Conservation (phyloP, 2,329 filamentous ascomycete species). For the Dissoconium aciculare region DNA sequence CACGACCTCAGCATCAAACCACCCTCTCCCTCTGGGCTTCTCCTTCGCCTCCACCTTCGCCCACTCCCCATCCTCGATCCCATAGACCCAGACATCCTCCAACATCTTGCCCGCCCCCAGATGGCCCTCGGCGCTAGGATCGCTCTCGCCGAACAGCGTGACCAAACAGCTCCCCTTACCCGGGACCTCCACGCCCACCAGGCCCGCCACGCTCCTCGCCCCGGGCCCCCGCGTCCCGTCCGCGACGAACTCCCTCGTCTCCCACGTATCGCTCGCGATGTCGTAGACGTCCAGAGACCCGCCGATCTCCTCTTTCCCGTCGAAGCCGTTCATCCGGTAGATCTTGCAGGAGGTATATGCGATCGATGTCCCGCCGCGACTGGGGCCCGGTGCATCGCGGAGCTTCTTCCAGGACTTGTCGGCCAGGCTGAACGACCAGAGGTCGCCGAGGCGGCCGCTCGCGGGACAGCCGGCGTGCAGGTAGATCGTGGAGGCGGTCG, state of each 20-base stretch:
- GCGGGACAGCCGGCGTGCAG: slow-evolving; percentile 62
- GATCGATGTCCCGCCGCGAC: slow-evolving; percentile 53
- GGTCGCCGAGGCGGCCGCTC: slow-evolving; percentile 48
- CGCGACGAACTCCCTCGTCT: slow-evolving; percentile 23
- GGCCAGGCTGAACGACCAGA: slow-evolving; percentile 63
- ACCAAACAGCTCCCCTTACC: slow-evolving; percentile 29
- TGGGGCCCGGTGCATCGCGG: slow-evolving; percentile 49
- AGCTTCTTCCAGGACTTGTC: slow-evolving; percentile 52
- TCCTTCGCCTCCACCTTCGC: slow-evolving; percentile 16
- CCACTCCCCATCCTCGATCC: slow-evolving; percentile 25
- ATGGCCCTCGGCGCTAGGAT: slow-evolving; percentile 39
- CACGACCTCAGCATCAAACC: slow-evolving; percentile 39
- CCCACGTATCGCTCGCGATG: slow-evolving; percentile 28
- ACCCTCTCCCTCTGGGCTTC: slow-evolving; percentile 33
- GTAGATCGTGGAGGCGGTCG: slow-evolving; percentile 54
- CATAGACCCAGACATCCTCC: slow-evolving; percentile 36
- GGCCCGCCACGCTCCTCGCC: slow-evolving; percentile 35
- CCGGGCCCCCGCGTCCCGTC: slow-evolving; percentile 34
- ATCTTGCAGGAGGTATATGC: slow-evolving; percentile 48
- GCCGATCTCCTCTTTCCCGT: slow-evolving; percentile 54
- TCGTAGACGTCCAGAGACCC: slow-evolving; percentile 53
- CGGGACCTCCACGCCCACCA: slow-evolving; percentile 29
- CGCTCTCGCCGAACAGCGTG: slow-evolving; percentile 40
- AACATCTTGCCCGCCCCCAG: slow-evolving; percentile 43
- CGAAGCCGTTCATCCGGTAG: slow-evolving; percentile 69